phyloP scores from a whole-genome alignment of 768 basidiomycete species.

The Gymnopilus dilepis region DNA sequence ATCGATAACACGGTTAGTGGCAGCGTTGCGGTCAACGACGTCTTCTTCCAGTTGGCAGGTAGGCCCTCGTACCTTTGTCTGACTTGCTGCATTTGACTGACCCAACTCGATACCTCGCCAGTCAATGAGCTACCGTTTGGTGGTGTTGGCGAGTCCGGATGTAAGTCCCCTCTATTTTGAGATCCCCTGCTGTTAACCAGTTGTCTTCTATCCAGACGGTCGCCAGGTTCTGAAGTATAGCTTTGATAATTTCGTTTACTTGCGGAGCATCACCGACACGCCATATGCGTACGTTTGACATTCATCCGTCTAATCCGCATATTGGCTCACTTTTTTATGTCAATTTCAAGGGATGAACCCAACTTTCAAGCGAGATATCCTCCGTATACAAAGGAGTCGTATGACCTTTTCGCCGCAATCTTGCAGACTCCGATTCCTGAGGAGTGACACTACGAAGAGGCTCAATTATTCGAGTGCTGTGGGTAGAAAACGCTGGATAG shows the following conservation, averaged over 20 bases:
- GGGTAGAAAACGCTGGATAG: too few species aligned
- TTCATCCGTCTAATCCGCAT: neutral
- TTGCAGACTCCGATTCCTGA: conserved; percentile 32
- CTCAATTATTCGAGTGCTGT: too few species aligned
- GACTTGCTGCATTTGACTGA: too few species aligned
- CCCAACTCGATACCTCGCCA: conserved; percentile 3
- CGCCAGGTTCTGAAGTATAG: conserved; percentile 55
- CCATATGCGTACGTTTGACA: conserved; percentile 51
- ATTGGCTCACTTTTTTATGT: neutral
- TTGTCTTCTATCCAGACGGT: conserved; percentile 49
- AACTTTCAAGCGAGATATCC: conserved; percentile 50
- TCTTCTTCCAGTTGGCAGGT: conserved; percentile 58
- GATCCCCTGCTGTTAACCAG: too few species aligned
- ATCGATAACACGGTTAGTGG: conserved; percentile 62
- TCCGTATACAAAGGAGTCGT: conserved; percentile 48
- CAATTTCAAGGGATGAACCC: conserved; percentile 45
- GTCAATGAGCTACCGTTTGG: conserved; percentile 38
- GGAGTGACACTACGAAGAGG: too few species aligned
- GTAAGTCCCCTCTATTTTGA: conserved; percentile 40
- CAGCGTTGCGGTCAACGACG: conserved; percentile 61
- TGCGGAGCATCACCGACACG: conserved; percentile 53
- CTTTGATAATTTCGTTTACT: conserved; percentile 60
- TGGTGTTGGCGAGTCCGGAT: conserved; percentile 64
- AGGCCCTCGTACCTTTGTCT: conserved; percentile 18
- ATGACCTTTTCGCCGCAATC: conserved; percentile 33